Evolutionary conservation across 768 basidiomycete genomes (phyloP).

Genomic region (Trametes punicea): DNA sequence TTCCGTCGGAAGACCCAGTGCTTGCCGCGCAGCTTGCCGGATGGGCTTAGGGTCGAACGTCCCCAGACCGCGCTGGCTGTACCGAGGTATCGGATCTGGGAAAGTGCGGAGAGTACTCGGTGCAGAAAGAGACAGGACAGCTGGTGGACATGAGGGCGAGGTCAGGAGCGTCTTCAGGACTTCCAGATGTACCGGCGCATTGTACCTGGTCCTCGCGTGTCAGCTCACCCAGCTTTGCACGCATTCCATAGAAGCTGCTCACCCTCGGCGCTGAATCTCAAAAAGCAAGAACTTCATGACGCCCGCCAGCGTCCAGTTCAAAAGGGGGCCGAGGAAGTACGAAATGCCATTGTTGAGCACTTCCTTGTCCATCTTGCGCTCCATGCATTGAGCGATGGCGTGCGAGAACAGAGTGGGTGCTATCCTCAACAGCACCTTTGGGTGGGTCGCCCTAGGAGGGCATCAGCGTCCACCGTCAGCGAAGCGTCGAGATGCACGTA

Average conservation of each 20-base stretch:
- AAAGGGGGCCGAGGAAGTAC: slow-evolving; percentile 68
- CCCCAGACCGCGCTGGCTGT: slow-evolving; percentile 25
- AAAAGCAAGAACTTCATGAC: slow-evolving; percentile 60
- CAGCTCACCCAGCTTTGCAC: not conserved
- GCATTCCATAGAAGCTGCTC: slow-evolving; percentile 20
- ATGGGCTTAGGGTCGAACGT: slow-evolving; percentile 30
- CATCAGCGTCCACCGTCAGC: not conserved
- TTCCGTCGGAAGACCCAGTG: slow-evolving; percentile 31
- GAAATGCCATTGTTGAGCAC: slow-evolving; percentile 70
- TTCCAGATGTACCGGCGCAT: slow-evolving; percentile 51
- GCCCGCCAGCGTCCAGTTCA: slow-evolving; percentile 79
- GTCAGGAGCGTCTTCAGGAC: slow-evolving; percentile 65
- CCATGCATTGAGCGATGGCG: slow-evolving; percentile 48
- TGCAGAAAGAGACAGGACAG: slow-evolving; percentile 64
- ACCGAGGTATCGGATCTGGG: slow-evolving; percentile 33
- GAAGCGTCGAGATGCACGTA: slow-evolving; percentile 5
- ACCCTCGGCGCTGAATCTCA: slow-evolving; percentile 60
- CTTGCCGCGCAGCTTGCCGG: slow-evolving; percentile 39
- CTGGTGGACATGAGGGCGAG: slow-evolving; percentile 60
- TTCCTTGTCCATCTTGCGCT: slow-evolving; percentile 62
- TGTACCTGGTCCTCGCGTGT: slow-evolving; percentile 38
- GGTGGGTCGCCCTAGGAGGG: slow-evolving; percentile 58
- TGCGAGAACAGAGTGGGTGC: slow-evolving; percentile 63
- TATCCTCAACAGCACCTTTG: slow-evolving; percentile 62
- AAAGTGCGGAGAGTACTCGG: slow-evolving; percentile 47